Base-by-base conservation (phyloP, 345 rosid species). In the Gossypium bickii region DNA sequence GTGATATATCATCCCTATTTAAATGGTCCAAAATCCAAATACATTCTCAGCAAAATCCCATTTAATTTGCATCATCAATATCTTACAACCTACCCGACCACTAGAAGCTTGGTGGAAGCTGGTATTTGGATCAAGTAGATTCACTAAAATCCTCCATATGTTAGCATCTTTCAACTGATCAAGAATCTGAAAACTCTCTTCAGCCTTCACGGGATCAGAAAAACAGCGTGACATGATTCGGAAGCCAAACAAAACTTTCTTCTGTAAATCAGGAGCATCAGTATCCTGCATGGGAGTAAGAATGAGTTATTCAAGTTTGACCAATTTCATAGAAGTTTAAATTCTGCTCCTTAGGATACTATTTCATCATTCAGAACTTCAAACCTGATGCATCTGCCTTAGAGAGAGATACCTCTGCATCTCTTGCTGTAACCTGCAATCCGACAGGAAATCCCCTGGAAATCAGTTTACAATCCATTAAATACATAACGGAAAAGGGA, bases 381-480 rank as follows among this genome's bases (percentile, higher is more conserved):
- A 43, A 73, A 95, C 99, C 99, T 93, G 93, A 76, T 88, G 89
- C 82, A 65, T 82, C 86, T 88, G 96, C 92, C 93, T 89, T 68
- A 93, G 81, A 48, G 88, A 86, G 67, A 93, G 82, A 82, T 93
- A 96, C 76, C 76, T 89, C 90, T 85, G 97, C 97, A 93, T 91
- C 88, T 96, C 99, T 82, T 89, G 97, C 78, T 96, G 98, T 86
- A 92, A 87, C 92, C 99, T 96, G 89, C 83, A 87, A 83, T 80
- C 62, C 82, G 75, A 85, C 78, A 80, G 79, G 76, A 88, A 76
- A 82, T 17, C 60, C 82, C 70, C 80, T 66, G 69, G 81, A 82
- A 61, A 71, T 85, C 78, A 87, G 83, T 78, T 71, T 75, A 78
- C 66, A 80, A 68, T 76, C 72, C 73, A 80, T 73, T 71, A 80